A percentile compares a stretch with the other conserved stretches of the same genome.
phyloP scores from a whole-genome alignment of 176 grass and related monocot species.

The Elaeis guineensis region DNA sequence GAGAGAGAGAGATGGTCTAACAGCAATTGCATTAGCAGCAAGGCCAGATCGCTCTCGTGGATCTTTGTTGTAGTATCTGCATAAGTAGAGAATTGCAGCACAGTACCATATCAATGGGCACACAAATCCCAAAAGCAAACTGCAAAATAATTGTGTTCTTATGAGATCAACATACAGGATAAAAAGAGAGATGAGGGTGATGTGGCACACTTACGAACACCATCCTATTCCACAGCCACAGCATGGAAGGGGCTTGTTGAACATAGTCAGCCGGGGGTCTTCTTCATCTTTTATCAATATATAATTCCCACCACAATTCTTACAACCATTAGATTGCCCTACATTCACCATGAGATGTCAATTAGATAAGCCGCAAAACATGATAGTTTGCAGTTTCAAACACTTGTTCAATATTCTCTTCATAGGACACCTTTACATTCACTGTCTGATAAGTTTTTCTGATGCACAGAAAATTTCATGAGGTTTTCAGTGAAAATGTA shows the following conservation, averaged over 20 bases:
- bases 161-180: neutral
- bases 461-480: too few species aligned
- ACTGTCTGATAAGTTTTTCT: too few species aligned
- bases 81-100: constrained; percentile 57
- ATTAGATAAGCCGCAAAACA: too few species aligned
- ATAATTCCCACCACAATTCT: constrained; percentile 56
- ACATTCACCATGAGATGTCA: neutral
- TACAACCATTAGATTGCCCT: constrained; percentile 45
- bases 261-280: constrained; percentile 68
- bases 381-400: too few species aligned
- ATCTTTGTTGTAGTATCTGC: constrained; percentile 78
- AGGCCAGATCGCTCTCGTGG: constrained; percentile 90
- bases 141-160: constrained; percentile 11
- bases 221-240: constrained; percentile 95
- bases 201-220: constrained; percentile 65
- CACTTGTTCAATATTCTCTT: too few species aligned
- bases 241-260: constrained; percentile 72
- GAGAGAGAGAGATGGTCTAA: constrained; percentile 27
- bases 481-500: too few species aligned
- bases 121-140: constrained; percentile 90
- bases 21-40: constrained; percentile 68
- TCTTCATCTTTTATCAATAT: constrained; percentile 67
- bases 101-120: constrained; percentile 85
- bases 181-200: neutral
- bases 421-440: too few species aligned